Base-by-base conservation (phyloP, 306 rosid genomes). In the Vicia faba region DNA sequence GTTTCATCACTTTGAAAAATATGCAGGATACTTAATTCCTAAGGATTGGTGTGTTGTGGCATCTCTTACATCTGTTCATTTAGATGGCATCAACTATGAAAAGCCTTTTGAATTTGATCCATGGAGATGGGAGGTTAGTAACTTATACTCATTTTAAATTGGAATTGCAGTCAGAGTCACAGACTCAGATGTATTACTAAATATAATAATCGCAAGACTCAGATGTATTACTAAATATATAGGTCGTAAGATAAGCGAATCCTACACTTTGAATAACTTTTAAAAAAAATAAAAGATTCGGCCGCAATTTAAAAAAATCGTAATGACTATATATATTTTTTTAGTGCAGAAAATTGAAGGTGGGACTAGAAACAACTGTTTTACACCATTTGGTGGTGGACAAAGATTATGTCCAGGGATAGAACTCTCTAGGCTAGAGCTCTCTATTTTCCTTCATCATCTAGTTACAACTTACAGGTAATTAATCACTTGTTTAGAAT, bases 381-480 rank as follows among this genome's bases (percentile, higher is more conserved):
- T 82, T 38, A 85, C 92, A 56, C 99, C 99, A 35, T 93, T 93
- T 48, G 99, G 99, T 23, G 99, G 97, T 23, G 99, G 99, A 65
- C 99, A 86, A 64, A 83, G 99, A 77, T 78, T 93, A 31, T 93
- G 99, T 64, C 99, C 99, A 16, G 99, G 99, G 51, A 67, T 88
- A 63, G 99, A 93, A 70, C 85, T 90, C 11, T 87, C 97, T 11
- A 75, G 90, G 77, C 93, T 87, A 15, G 89, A 87, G 49, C 86
- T 87, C 43, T 79, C 86, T 7, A 84, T 84, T 66, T 87, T 84
- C 65, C 92, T 87, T 68, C 92, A 87, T 28, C 86, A 84, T 68
- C 76, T 87, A 7, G 87, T 87, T 63, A 84, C 92, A 6, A 84
- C 80, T 48, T 87, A 73, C 86, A 82, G 85, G 91, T 82, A 80